Base-by-base conservation (phyloP, 1,284 basidiomycete genomes). In the Cutaneotrichosporon sp. region DNA sequence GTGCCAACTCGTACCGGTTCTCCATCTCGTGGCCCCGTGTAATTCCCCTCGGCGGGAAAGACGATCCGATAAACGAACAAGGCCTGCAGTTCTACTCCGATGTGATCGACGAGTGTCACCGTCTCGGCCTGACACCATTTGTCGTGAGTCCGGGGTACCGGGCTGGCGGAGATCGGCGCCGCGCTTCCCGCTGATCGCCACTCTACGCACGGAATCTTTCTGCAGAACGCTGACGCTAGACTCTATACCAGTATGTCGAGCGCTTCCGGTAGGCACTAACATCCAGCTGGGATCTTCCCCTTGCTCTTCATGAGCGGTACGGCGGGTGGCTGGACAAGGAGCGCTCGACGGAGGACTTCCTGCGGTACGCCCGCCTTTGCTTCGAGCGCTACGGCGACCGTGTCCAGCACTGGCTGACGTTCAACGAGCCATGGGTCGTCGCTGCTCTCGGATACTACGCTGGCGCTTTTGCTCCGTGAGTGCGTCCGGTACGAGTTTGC, bases 351-450 rank as follows among this genome's bases (percentile, higher is more conserved):
- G 70, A 79, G 32, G 86, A 88, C 67, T 88, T 78, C 58, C 78
- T 77, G 24, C 76, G 79, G 62, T 88, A 85, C 64, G 81, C 86
- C 10, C 76, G 82, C 78, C 71, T 84, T 25, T 85, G 85, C 70
- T 89, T 87, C 66, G 77, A 83, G 48, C 77, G 80, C 14, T 87
- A 84, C 61, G 87, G 87, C 8, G 84, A 86, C 69, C 77, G 84
- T 29, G 86, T 88, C 54, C 84, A 86, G 70, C 77, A 85, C 70
- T 88, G 86, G 86, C 48, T 62, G 46, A 64, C 70, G 24, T 49
- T 85, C 69, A 87, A 87, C 67, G 85, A 88, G 74, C 85, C 84
- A 1, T 87, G 82, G 83, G 84, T 82, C 61, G 76, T 84, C 49
- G 79, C 85, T n/a, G 77, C 82, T 43, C 78, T 85, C 29, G 86